phyloP scores from a whole-genome alignment of 2,329 filamentous ascomycete species.

The Venturia asperata region DNA sequence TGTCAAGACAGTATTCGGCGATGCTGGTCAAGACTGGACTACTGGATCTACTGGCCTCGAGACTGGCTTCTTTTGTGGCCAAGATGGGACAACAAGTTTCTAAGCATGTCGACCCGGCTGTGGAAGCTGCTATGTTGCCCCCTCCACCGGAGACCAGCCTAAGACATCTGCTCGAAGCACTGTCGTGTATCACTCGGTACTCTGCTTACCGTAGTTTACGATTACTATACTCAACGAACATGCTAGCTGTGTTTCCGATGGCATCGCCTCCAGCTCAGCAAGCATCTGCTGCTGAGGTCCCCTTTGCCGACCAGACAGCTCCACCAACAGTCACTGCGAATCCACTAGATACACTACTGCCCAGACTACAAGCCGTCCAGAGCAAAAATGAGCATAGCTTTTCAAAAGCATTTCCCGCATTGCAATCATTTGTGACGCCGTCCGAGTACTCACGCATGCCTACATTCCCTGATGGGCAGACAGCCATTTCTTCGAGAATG shows the following conservation, averaged over 20 bases:
- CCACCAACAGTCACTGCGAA: constrained; percentile 14
- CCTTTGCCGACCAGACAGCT: constrained; percentile 11
- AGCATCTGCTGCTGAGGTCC: background rate
- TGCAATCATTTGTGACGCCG: constrained; percentile 27
- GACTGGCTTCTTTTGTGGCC: constrained; percentile 55
- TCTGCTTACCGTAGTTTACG: constrained; percentile 73
- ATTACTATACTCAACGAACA: constrained; percentile 38
- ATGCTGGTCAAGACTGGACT: constrained; percentile 65
- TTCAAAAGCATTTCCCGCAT: constrained; percentile 38
- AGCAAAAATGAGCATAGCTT: constrained; percentile 33
- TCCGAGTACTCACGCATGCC: constrained; percentile 10
- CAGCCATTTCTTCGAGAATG: constrained; percentile 17
- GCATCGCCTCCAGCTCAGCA: background rate
- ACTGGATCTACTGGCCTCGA: constrained; percentile 68
- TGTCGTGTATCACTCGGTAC: constrained; percentile 67
- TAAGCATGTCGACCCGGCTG: constrained; percentile 30
- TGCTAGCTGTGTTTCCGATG: constrained; percentile 27
- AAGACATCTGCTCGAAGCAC: constrained; percentile 66
- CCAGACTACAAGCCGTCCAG: constrained; percentile 33
- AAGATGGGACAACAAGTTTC: constrained; percentile 54
- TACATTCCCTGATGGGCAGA: constrained; percentile 6
- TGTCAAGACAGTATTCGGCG: constrained; percentile 54
- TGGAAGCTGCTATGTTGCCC: constrained; percentile 13
- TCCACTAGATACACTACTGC: constrained; percentile 27
- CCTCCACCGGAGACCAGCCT: constrained; percentile 36